Percentiles rank a stretch among this genome's conserved stretches.
phyloP scores from a whole-genome alignment of 495 filamentous ascomycete genomes.

The Penicillium antarcticum region DNA sequence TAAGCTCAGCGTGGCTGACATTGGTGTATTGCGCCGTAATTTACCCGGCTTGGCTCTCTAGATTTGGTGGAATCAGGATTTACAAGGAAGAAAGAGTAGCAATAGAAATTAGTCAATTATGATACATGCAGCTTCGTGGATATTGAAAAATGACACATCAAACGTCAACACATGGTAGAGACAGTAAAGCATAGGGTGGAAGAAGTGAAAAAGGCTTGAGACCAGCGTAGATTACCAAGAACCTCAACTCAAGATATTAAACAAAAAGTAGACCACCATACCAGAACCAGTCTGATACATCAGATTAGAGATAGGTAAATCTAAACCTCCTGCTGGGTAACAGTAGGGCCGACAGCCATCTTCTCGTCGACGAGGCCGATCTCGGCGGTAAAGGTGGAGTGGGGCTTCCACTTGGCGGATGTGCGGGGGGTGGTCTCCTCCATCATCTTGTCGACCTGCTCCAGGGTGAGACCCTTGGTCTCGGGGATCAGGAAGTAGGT shows the following conservation, averaged over 20 bases:
- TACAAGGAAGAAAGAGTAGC: background rate
- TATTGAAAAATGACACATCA: constrained; percentile 5
- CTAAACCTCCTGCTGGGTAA: constrained; percentile 34
- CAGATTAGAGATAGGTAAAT: too few relatives aligned
- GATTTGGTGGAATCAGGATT: too few relatives aligned
- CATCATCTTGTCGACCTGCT: constrained; percentile 89
- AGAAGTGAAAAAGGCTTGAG: background rate
- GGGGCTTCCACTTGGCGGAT: constrained; percentile 72
- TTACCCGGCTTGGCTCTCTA: background rate
- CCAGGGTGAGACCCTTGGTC: constrained; percentile 83
- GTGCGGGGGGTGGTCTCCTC: constrained; percentile 77
- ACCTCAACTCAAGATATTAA: constrained; percentile 3
- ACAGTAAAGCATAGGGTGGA: background rate
- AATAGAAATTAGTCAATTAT: constrained; percentile 7
- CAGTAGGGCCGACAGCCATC: constrained; percentile 25
- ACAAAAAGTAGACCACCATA: background rate
- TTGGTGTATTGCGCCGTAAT: background rate
- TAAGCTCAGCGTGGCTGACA: background rate
- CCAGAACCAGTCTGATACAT: background rate
- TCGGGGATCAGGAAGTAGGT: constrained; percentile 80
- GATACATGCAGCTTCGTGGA: constrained; percentile 14
- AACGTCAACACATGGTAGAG: constrained; percentile 13
- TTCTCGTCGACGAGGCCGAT: constrained; percentile 54
- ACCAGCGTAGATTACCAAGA: background rate
- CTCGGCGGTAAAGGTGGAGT: constrained; percentile 66